These are phyloP conservation scores for Reticulascus tulasneorum DNA, from an alignment of 2,329 filamentous ascomycete species.

Conservation along the genomic window DNA sequence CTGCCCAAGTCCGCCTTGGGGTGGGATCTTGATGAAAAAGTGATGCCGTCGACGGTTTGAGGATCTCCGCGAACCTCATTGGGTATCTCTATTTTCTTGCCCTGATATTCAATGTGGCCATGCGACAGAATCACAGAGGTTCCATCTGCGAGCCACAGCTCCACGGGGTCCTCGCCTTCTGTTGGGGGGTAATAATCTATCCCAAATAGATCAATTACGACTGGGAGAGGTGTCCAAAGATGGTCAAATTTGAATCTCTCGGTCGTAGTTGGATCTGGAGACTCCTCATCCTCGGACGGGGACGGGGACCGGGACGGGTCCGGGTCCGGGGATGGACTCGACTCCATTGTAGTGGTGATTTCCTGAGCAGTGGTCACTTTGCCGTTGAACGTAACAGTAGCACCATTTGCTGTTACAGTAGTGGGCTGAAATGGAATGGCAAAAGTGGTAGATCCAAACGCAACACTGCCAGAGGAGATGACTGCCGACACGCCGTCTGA, in stretches of 20 bases:
- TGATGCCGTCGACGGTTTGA: background rate
- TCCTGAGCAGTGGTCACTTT: background rate
- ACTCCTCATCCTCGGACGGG: background rate
- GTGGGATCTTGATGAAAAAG: background rate
- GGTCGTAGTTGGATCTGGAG: background rate
- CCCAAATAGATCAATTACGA: background rate
- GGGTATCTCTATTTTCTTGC: background rate
- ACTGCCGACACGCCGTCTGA: background rate
- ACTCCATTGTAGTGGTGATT: background rate
- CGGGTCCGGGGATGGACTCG: background rate
- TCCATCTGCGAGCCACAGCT: constrained; percentile 1
- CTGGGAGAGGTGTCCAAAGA: background rate
- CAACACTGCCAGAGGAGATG: background rate
- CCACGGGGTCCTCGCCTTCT: background rate
- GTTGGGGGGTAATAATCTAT: constrained; percentile 3
- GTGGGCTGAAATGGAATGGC: background rate
- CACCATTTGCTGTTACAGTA: background rate
- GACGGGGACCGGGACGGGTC: background rate
- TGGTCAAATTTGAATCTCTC: background rate
- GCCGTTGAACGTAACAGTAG: background rate
- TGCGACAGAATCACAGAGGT: background rate
- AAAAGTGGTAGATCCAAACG: background rate
- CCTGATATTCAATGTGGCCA: no score
- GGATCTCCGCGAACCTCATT: background rate
- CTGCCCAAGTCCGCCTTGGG: background rate